A percentile compares a stretch with the other conserved stretches of the same genome.
Conservation (phyloP, 805 yeast genomes). For the Priceomyces castillae region DNA sequence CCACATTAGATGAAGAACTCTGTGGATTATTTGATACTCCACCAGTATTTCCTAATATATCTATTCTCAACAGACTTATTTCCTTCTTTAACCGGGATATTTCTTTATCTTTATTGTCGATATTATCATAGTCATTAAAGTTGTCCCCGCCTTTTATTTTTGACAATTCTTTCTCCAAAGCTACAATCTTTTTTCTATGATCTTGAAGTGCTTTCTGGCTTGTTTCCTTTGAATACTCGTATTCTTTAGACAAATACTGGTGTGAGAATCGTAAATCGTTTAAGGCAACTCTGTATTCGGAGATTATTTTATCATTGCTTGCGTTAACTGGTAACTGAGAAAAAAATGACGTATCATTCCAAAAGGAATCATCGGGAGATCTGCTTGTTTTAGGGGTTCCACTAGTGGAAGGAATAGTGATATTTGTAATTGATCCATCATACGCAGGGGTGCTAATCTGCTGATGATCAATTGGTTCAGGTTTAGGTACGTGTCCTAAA, state of each 20-base stretch:
- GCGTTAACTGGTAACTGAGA: slow-evolving; percentile 24
- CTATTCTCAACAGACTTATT: slow-evolving; percentile 43
- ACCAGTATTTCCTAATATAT: slow-evolving; percentile 36
- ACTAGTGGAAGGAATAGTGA: slow-evolving; percentile 11
- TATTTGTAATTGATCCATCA: slow-evolving; percentile 9
- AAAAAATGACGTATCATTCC: slow-evolving; percentile 27
- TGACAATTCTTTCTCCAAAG: slow-evolving; percentile 49
- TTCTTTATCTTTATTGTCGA: slow-evolving; percentile 35
- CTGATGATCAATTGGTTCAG: slow-evolving; percentile 2
- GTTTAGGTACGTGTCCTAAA: slow-evolving; percentile 5
- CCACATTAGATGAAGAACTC: not conserved
- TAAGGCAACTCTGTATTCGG: slow-evolving; percentile 55
- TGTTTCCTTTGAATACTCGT: slow-evolving; percentile 60
- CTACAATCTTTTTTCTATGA: slow-evolving; percentile 48
- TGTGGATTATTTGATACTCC: slow-evolving; percentile 1
- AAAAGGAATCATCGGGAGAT: slow-evolving; percentile 18
- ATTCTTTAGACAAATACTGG: slow-evolving; percentile 64
- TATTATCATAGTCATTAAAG: slow-evolving; percentile 7
- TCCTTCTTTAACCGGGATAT: slow-evolving; percentile 44
- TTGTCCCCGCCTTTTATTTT: slow-evolving; percentile 3
- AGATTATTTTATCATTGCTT: slow-evolving; percentile 19
- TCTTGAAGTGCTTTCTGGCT: slow-evolving; percentile 53
- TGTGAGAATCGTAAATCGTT: slow-evolving; percentile 71
- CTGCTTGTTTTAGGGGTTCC: slow-evolving; percentile 11
- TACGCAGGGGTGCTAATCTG: slow-evolving; percentile 2